Evolutionary conservation across 805 yeast genomes (phyloP).

Genomic region (Candida fluviatilis): DNA sequence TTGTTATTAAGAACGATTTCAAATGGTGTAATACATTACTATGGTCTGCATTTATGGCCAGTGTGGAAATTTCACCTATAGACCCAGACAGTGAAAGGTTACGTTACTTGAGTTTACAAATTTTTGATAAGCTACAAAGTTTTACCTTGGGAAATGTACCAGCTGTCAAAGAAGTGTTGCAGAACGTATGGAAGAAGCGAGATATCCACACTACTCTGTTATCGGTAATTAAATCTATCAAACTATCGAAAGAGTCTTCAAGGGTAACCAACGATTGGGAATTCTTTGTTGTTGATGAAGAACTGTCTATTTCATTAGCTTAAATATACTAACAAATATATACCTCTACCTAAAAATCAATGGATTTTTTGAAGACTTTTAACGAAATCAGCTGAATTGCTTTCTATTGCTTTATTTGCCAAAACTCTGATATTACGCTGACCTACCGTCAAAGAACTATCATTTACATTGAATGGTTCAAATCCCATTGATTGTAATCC

Average conservation of each 20-base stretch:
- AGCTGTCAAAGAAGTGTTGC: slow-evolving; percentile 17
- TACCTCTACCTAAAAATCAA: too few relatives aligned
- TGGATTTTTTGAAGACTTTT: too few relatives aligned
- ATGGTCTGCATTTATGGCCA: slow-evolving; percentile 25
- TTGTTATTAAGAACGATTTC: slow-evolving; percentile 22
- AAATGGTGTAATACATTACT: slow-evolving; percentile 27
- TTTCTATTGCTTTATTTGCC: slow-evolving; percentile 18
- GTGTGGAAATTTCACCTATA: slow-evolving; percentile 21
- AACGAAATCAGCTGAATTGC: too few relatives aligned
- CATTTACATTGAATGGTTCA: slow-evolving; percentile 17
- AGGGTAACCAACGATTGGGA: slow-evolving; percentile 27
- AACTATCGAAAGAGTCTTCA: slow-evolving; percentile 1
- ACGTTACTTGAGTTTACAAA: slow-evolving; percentile 19
- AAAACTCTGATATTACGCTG: slow-evolving; percentile 20
- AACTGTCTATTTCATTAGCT: too few relatives aligned
- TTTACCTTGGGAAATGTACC: slow-evolving; percentile 25
- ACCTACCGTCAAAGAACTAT: slow-evolving; percentile 19
- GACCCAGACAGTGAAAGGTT: slow-evolving; percentile 22
- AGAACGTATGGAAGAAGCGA: slow-evolving; percentile 25
- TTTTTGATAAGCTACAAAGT: slow-evolving; percentile 20
- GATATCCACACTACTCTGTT: slow-evolving; percentile 17
- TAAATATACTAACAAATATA: too few relatives aligned
- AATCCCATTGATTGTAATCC: slow-evolving; percentile 23
- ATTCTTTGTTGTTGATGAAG: too few relatives aligned
- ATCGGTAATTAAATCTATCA: slow-evolving; percentile 8